Evolutionary conservation across 352 stramenopile species (phyloP), one percentile per base, ranked within the genome.

Genomic region (Thraustotheca clavata): DNA sequence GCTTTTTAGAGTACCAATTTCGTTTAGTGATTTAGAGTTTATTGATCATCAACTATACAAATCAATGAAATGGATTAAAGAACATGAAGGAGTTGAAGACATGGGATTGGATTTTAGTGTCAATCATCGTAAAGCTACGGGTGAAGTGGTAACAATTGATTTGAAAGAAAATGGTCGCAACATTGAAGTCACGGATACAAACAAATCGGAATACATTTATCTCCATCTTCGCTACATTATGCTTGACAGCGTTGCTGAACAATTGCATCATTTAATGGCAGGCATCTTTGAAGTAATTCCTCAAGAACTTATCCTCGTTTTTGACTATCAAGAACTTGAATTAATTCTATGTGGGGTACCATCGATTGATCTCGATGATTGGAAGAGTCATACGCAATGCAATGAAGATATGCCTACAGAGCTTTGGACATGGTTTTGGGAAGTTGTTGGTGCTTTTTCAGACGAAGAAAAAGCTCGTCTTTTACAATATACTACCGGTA

Each of bases 301-400:
- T 39, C 76, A 73, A 16, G 85, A 76, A 0, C 81, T 95, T 40
- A 69, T 98, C n/a, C 71, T 86, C 27, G 79, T 97, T 4, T 96
- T 98, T 62, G 79, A 94, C 63, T 95, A 97, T 36, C 89, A 98
- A 61, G 95, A 99, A 71, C 79, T 99, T 18, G 94, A 98, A 65
- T 68, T 98, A 7, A 75, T 98, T 29, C 80, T 99, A 9, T 95
- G 88, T 40, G 96, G 91, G 32, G 67, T 96, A 27, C 85, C 83
- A 39, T 76, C 83, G 39, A 96, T 98, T 47, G 89, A 98, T 62
- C 74, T 97, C 14, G 76, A 82, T 20, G 91, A 97, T 72, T 96
- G 90, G 88, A 71, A 88, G 68, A 69, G 70, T 22, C 82, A 97
- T 71, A 90, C 85, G 29, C 89, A 98, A 60, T 96, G 97, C 26